phyloP scores from a whole-genome alignment of 2,329 filamentous ascomycete genomes.

The Epichloe sp. region DNA sequence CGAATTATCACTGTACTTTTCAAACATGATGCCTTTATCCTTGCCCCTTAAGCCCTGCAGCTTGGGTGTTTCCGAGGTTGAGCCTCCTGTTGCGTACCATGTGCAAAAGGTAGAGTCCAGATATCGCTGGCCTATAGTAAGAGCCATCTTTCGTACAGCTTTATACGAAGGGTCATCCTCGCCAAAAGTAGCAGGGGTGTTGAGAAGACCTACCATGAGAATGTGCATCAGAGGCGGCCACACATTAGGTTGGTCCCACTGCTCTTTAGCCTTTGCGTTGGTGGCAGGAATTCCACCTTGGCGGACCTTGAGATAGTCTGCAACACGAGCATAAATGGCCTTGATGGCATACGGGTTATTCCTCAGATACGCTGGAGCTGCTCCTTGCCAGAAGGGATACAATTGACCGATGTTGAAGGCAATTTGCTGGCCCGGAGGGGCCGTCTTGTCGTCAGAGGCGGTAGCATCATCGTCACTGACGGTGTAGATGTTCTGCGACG shows the following conservation, averaged over 20 bases:
- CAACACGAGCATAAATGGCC: constrained; percentile 39
- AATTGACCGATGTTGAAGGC: constrained; percentile 46
- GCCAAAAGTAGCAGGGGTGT: constrained; percentile 43
- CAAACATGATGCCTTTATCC: constrained; percentile 50
- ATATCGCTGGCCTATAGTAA: constrained; percentile 50
- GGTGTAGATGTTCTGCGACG: constrained; percentile 40
- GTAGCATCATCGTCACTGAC: constrained; percentile 31
- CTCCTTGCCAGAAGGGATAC: constrained; percentile 58
- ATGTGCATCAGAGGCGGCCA: constrained; percentile 57
- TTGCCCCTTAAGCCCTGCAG: constrained; percentile 30
- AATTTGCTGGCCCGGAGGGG: constrained; percentile 42
- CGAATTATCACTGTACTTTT: constrained; percentile 51
- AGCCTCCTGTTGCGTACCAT: constrained; percentile 54
- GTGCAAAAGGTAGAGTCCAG: constrained; percentile 57
- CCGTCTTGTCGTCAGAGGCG: constrained; percentile 20
- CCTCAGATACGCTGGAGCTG: constrained; percentile 43
- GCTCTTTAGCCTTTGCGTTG: constrained; percentile 47
- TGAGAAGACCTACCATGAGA: constrained; percentile 47
- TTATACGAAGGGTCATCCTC: constrained; percentile 39
- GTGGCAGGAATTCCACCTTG: constrained; percentile 48
- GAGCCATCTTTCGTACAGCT: constrained; percentile 40
- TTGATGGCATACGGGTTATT: constrained; percentile 45
- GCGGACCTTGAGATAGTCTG: constrained; percentile 35
- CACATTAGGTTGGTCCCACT: constrained; percentile 59
- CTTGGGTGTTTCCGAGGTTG: constrained; percentile 38